Evolutionary conservation across 1,284 basidiomycete species (phyloP).

Genomic region (Cutaneotrichosporon mucoides): DNA sequence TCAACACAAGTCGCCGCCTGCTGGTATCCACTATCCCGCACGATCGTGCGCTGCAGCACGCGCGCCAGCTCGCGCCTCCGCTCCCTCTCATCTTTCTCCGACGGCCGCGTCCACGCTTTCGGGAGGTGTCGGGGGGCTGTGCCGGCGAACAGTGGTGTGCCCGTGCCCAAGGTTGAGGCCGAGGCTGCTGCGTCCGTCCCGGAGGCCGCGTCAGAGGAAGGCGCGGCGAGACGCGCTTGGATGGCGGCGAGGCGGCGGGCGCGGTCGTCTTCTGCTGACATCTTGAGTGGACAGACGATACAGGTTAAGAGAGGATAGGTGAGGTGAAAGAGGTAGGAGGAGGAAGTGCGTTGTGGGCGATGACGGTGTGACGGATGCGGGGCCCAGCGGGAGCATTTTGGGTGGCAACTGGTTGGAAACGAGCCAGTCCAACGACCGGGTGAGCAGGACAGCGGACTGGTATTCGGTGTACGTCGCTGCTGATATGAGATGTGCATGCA

Average conservation of each 20-base stretch:
- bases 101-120: slow-evolving; percentile 14
- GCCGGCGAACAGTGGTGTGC: background rate
- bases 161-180: background rate
- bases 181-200: background rate
- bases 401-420: background rate
- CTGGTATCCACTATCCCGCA: slow-evolving; percentile 41
- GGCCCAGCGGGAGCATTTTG: background rate
- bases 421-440: background rate
- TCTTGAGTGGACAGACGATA: background rate
- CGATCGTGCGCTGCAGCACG: slow-evolving; percentile 38
- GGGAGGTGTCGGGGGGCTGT: slow-evolving; percentile 11
- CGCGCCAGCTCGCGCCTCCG: slow-evolving; percentile 28
- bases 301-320: background rate
- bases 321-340: background rate
- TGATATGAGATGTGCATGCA: slow-evolving; percentile 7
- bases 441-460: too few species aligned
- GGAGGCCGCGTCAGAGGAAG: background rate
- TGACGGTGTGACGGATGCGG: background rate
- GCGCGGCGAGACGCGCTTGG: slow-evolving; percentile 30
- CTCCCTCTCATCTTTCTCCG: slow-evolving; percentile 25
- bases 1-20: slow-evolving; percentile 38
- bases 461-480: background rate
- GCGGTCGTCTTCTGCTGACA: slow-evolving; percentile 9
- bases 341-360: background rate
- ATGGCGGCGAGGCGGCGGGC: slow-evolving; percentile 30